Percentiles rank a stretch among this genome's conserved stretches.
These are phyloP conservation scores for Pichia rugopelliculosa DNA, from an alignment of 805 yeast genomes.

Conservation along the genomic window DNA sequence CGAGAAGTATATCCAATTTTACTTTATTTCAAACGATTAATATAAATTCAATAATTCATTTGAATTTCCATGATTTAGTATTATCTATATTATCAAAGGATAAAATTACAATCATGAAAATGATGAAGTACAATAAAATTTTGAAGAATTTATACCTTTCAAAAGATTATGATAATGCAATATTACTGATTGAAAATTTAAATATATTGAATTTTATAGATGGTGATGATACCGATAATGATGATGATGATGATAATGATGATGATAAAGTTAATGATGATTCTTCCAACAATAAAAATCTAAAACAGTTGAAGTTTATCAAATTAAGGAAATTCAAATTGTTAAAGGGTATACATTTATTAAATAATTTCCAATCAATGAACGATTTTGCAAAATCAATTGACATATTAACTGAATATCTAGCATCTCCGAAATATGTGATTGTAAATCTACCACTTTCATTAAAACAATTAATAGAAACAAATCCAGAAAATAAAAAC, in stretches of 20 bases:
- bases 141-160: constrained; percentile 25
- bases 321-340: constrained; percentile 39
- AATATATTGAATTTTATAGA: constrained; percentile 20
- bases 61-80: constrained; percentile 1
- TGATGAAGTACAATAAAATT: constrained; percentile 22
- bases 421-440: constrained; percentile 54
- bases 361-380: constrained; percentile 18
- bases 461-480: constrained; percentile 7
- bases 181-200: constrained; percentile 32
- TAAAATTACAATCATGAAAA: constrained; percentile 21
- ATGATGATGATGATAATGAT: too few species aligned
- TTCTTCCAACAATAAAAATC: constrained; percentile 12
- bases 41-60: neutral
- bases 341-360: constrained; percentile 27
- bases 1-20: constrained; percentile 33
- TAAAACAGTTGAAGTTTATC: constrained; percentile 26
- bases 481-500: neutral
- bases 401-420: constrained; percentile 39
- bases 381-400: constrained; percentile 32
- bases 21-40: constrained; percentile 27
- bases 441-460: constrained; percentile 38
- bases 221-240: neutral
- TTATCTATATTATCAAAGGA: constrained; percentile 26
- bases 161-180: constrained; percentile 36
- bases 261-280: neutral